Percentiles rank a stretch among this genome's conserved stretches.
Evolutionary conservation across 169 alveolate genomes (phyloP).

Genomic region (Cryptosporidium viatorum): DNA sequence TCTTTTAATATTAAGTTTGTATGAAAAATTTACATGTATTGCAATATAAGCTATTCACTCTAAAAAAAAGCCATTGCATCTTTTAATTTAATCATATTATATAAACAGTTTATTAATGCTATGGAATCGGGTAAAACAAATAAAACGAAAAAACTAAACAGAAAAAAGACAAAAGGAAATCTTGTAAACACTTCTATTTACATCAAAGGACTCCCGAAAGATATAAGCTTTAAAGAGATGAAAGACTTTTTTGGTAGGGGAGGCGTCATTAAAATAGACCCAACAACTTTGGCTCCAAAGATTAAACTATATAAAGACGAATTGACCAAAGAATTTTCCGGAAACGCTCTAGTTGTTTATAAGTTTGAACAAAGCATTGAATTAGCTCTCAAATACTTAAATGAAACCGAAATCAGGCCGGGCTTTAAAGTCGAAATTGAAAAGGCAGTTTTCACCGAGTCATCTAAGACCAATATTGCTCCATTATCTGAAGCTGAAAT

Average conservation of each 20-base stretch:
- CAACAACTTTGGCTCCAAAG: constrained; percentile 79
- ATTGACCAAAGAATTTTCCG: constrained; percentile 80
- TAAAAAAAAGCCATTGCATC: background rate
- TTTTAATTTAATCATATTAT: background rate
- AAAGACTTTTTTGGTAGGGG: constrained; percentile 82
- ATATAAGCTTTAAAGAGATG: constrained; percentile 82
- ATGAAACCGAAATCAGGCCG: constrained; percentile 83
- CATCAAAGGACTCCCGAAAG: constrained; percentile 85
- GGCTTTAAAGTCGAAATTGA: constrained; percentile 81
- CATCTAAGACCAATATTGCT: background rate
- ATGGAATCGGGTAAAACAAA: background rate
- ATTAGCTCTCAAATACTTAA: constrained; percentile 84
- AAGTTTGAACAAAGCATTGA: constrained; percentile 83
- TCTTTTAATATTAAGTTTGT: background rate
- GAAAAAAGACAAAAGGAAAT: background rate
- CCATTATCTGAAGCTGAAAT: constrained; percentile 3
- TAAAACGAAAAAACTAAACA: background rate
- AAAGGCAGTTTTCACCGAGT: constrained; percentile 74
- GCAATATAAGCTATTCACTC: background rate
- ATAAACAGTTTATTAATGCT: background rate
- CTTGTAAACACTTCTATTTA: constrained; percentile 82
- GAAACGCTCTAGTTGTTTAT: constrained; percentile 87
- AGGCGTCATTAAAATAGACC: constrained; percentile 86
- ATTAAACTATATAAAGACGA: constrained; percentile 83
- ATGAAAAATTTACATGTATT: background rate